Evolutionary conservation across 106 monocot genomes (phyloP), one percentile per base, ranked within the genome.

Genomic region (Allium cepa): DNA sequence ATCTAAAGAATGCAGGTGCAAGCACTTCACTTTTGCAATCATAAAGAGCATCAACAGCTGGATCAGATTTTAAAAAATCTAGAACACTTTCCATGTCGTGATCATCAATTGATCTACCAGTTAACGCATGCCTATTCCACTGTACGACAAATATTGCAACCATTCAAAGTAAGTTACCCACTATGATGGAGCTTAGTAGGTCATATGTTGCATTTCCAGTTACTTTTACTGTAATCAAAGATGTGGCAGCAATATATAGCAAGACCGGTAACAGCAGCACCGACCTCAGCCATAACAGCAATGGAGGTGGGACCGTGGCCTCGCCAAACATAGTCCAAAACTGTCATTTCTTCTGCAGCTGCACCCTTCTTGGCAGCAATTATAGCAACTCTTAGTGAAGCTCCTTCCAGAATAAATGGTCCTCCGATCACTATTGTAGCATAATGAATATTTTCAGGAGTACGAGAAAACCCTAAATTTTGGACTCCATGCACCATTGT

Each of bases 1-100:
- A 99, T 79, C 97, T 93, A 69, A 93, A 99, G 73, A 99, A 99
- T 55, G 92, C 97, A 73, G 92, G 97, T 47, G 92, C 97, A 79
- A 99, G 92, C 17, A 99, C 97, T 81, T 99, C 97, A 75, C 97
- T 99, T 73, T 99, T 99, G 75, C 97, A 99, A 76, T 99, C 97
- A 83, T 99, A 92, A 5, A 99, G 61, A 49, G 97, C 78, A 78
- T 92, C 97, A 55, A 99, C 97, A 71, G 90, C 97, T 22, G 97
- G 97, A 80, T 99, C 97, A 60, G 92, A 93, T 84, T 89, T 89
- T 56, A 99, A 78, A 72, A 87, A 90, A 26, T 87, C 66, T 46
- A 99, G 90, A 49, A 99, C 92, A 70, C 78, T 80, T 75, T 93
- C 74, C 97, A 99, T 99, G 66, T 97, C 92, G 81, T 97, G 92